phyloP scores from a whole-genome alignment of 2,329 filamentous ascomycete genomes.

The Talaromyces marneffei region DNA sequence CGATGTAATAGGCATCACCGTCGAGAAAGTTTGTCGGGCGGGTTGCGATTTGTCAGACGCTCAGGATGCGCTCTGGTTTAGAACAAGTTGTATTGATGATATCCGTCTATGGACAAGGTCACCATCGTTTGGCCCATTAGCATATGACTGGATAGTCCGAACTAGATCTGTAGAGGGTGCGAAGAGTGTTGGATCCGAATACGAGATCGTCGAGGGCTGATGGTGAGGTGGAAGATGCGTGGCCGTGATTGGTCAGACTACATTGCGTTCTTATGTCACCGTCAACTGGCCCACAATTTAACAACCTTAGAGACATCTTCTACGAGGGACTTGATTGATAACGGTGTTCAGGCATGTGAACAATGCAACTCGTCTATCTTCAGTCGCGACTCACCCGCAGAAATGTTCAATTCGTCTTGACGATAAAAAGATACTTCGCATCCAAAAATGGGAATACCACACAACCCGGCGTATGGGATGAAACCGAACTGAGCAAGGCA shows the following conservation, averaged over 20 bases:
- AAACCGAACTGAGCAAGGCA: slow-evolving; percentile 38
- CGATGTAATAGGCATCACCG: not conserved
- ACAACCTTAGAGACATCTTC: not conserved
- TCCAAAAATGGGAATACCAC: slow-evolving; percentile 19
- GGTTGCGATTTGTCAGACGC: not conserved
- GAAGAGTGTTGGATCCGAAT: not conserved
- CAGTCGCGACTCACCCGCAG: not conserved
- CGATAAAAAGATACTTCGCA: slow-evolving; percentile 23
- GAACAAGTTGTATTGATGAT: not conserved
- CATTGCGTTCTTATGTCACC: not conserved
- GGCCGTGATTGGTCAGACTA: not conserved
- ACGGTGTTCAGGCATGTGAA: not conserved
- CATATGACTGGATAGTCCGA: not conserved
- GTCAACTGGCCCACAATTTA: not conserved
- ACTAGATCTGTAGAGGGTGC: not conserved
- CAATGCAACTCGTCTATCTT: not conserved
- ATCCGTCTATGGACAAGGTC: not conserved
- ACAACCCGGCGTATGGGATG: slow-evolving; percentile 18
- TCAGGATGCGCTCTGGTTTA: not conserved
- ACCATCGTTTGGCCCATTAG: not conserved
- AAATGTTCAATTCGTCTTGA: not conserved
- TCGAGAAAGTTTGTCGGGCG: not conserved
- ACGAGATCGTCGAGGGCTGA: not conserved
- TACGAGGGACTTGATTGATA: not conserved
- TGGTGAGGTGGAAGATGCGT: not conserved